These are phyloP conservation scores for Phytophthora quininea DNA, from an alignment of 352 stramenopile species.

Conservation along the genomic window DNA sequence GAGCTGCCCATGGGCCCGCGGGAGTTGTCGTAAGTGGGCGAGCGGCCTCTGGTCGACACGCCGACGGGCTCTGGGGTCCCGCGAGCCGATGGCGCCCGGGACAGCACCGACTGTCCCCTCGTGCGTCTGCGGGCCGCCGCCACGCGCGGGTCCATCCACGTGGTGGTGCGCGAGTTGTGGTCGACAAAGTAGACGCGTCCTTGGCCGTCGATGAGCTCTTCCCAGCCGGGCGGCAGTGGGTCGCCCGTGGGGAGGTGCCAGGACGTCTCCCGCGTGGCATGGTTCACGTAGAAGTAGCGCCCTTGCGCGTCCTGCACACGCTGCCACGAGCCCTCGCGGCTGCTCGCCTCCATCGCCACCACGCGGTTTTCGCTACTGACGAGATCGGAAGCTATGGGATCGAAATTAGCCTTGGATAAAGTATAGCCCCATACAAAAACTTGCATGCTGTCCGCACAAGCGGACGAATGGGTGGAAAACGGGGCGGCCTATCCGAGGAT, in stretches of 20 bases:
- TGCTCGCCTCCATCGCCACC: constrained; percentile 12
- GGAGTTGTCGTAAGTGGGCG: constrained; percentile 32
- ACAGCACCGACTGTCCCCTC: constrained; percentile 23
- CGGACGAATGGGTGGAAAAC: constrained; percentile 10
- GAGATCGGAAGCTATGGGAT: background rate
- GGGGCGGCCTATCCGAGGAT: background rate
- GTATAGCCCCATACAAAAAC: constrained; percentile 1
- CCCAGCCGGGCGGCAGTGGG: constrained; percentile 74
- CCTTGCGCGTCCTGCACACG: constrained; percentile 84
- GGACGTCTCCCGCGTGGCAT: constrained; percentile 83
- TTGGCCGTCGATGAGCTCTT: constrained; percentile 77
- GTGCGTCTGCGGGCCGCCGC: constrained; percentile 25
- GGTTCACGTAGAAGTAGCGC: constrained; percentile 89
- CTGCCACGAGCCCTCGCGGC: constrained; percentile 62
- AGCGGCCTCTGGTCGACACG: constrained; percentile 1
- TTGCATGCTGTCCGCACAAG: constrained; percentile 1
- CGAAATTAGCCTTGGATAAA: background rate
- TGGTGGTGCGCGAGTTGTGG: constrained; percentile 75
- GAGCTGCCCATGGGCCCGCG: constrained; percentile 10
- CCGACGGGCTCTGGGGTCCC: background rate
- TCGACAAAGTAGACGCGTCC: constrained; percentile 86
- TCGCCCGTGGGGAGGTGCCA: constrained; percentile 77
- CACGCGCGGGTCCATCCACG: constrained; percentile 83
- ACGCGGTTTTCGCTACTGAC: background rate
- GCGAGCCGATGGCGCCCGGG: background rate